Evolutionary conservation across 2,329 filamentous ascomycete species (phyloP), one percentile per base, ranked within the genome.

Genomic region (Colletotrichum eleusines): DNA sequence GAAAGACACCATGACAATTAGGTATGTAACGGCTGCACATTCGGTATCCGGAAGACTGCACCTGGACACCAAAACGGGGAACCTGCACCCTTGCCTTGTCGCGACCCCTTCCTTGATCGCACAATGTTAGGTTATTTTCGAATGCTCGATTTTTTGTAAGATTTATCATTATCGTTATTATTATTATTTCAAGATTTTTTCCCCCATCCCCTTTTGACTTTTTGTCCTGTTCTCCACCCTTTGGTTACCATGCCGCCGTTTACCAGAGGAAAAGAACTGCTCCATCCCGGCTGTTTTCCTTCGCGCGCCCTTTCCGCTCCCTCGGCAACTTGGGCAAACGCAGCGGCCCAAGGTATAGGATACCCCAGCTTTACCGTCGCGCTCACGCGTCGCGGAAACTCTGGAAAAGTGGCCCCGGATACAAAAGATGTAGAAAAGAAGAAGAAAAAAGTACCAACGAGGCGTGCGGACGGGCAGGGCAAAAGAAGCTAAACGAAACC

Each of bases 1-100:
- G 42, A 53, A 66, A 35, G 14, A 66, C 66, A 40, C 54, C 63
- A 70, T 61, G 63, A n/a, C n/a, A n/a, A 61, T 57, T 26, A 55
- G 20, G n/a, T n/a, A n/a, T n/a, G n/a, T n/a, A n/a, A n/a, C n/a
- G n/a, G n/a, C n/a, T n/a, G n/a, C n/a, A n/a, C n/a, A n/a, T n/a
- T n/a, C n/a, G n/a, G n/a, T n/a, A n/a, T n/a, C n/a, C n/a, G n/a
- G n/a, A n/a, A n/a, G n/a, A n/a, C n/a, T n/a, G n/a, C n/a, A n/a
- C n/a, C n/a, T n/a, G n/a, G n/a, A n/a, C n/a, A n/a, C n/a, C n/a
- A n/a, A n/a, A n/a, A n/a, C n/a, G n/a, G n/a, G 44, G 42, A 38
- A 57, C 46, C 18, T 12, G 28, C 33, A 38, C 68, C 68, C 63
- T 57, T 62, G 63, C 68, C 63, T 57, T 62, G 63, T 53, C 40